Base-by-base conservation (phyloP, 2,329 filamentous ascomycete genomes). In the Ploettnerulaceae sp. region DNA sequence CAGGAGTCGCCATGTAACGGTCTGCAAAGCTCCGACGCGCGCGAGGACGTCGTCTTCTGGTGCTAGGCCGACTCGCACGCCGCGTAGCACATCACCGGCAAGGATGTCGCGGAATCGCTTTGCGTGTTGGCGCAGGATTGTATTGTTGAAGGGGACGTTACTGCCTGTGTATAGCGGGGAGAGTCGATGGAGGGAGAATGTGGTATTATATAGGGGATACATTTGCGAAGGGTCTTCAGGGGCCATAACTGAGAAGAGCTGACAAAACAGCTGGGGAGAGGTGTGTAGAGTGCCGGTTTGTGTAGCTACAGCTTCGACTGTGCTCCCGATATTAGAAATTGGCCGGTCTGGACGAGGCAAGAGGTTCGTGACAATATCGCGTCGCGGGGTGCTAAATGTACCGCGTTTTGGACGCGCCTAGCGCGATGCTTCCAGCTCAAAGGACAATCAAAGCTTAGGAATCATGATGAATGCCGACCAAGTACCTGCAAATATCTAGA, bases 201-300 rank as follows among this genome's bases (percentile, higher is more conserved):
- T 71, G 15, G 67, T 65, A 53, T 67, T 65, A 61, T 72, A 73
- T 41, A 74, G 66, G 11, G 70, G 71, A 53, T 73, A 64, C 18
- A 36, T 45, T 8, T 45, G 42, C n/a, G 17, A 38, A 9, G 32
- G 7, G n/a, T 21, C 26, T 42, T 48, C 39, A 5, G 50, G 41
- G 2, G 53, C 53, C 56, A 58, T 58, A 4, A 7, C 39, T n/a
- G n/a, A n/a, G 17, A 17, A 7, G 12, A 5, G 21, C 12, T 5
- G 21, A 5, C 12, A 3, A 20, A 20, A 9, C 15, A 6, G 39
- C 28, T 8, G 29, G 15, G 21, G 9, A 5, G 1, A 5, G 5
- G 22, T 25, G 9, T 3, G 2, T 41, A 7, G 9, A 9, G 11
- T 3, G 15, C 6, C 7, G 15, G 14, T n/a, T 2, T 5, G 22